Percentiles rank a stretch among this genome's conserved stretches.
These are phyloP conservation scores for Umbelopsis sp. DNA, from an alignment of 192 early-diverging fungal species.

Conservation along the genomic window DNA sequence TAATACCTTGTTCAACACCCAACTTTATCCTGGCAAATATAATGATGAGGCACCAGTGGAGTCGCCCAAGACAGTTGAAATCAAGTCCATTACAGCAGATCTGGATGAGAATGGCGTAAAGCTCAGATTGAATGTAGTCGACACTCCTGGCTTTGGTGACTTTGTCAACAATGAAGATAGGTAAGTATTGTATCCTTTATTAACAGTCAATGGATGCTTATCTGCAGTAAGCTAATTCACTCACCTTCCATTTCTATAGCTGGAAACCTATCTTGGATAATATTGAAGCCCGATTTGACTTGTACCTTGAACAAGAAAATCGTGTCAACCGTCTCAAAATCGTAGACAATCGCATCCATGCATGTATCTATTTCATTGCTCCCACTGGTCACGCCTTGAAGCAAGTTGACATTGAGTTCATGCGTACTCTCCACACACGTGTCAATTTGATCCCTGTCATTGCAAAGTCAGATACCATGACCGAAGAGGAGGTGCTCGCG, in stretches of 20 bases:
- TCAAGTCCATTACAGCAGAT: constrained; percentile 82
- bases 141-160: constrained; percentile 99
- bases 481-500: constrained; percentile 71
- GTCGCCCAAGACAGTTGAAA: constrained; percentile 73
- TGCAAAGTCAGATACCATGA: constrained; percentile 92
- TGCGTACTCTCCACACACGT: constrained; percentile 88
- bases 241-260: constrained; percentile 42
- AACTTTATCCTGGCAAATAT: constrained; percentile 81
- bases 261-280: constrained; percentile 97
- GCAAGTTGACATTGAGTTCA: constrained; percentile 94
- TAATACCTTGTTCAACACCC: constrained; percentile 95
- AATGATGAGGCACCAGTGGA: constrained; percentile 66
- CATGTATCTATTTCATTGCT: constrained; percentile 96
- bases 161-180: constrained; percentile 99
- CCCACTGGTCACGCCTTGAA: constrained; percentile 93
- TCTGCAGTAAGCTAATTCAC: neutral
- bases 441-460: constrained; percentile 91
- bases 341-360: constrained; percentile 92
- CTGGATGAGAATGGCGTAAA: constrained; percentile 97
- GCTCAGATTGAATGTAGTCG: constrained; percentile 92
- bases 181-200: constrained; percentile 31
- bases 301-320: constrained; percentile 93
- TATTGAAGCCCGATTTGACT: constrained; percentile 94
- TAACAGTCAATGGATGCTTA: neutral
- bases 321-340: constrained; percentile 88